phyloP scores from a whole-genome alignment of 768 basidiomycete genomes.

The Podaxis mareebaensis region DNA sequence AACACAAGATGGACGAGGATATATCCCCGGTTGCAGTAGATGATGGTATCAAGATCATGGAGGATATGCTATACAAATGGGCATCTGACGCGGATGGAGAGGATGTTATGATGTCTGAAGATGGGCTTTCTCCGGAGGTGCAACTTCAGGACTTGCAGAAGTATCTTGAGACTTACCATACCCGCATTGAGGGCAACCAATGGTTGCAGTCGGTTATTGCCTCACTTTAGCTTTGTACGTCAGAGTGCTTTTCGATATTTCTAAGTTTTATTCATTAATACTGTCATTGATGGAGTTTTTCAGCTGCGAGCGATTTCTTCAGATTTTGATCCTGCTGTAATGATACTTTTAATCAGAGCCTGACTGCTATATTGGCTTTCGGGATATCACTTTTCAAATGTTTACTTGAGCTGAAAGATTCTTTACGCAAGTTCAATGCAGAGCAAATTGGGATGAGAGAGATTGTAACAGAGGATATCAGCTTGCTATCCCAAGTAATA shows the following conservation, averaged over 20 bases:
- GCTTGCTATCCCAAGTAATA: too few species aligned
- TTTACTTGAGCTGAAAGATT: too few species aligned
- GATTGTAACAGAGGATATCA: too few species aligned
- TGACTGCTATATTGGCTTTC: too few species aligned
- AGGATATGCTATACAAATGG: conserved; percentile 75
- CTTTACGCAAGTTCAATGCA: too few species aligned
- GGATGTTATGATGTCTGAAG: conserved; percentile 46
- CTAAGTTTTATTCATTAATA: background rate
- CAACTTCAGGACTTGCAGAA: conserved; percentile 46
- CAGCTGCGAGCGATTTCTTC: too few species aligned
- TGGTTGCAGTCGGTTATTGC: conserved; percentile 72
- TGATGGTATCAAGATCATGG: conserved; percentile 79
- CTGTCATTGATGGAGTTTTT: too few species aligned
- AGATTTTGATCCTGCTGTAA: too few species aligned
- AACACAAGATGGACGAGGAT: conserved; percentile 32
- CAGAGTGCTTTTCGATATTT: background rate
- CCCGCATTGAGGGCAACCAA: conserved; percentile 71
- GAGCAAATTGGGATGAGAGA: too few species aligned
- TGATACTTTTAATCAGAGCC: too few species aligned
- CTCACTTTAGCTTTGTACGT: conserved; percentile 26
- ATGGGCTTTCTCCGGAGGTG: conserved; percentile 21
- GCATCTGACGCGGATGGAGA: conserved; percentile 45
- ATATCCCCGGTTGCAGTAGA: conserved; percentile 63
- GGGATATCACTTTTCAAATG: too few species aligned
- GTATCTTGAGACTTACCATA: conserved; percentile 64